These are phyloP conservation scores for Taphrina wiesneri DNA, from an alignment of 1,139 yeast species.

Conservation along the genomic window DNA sequence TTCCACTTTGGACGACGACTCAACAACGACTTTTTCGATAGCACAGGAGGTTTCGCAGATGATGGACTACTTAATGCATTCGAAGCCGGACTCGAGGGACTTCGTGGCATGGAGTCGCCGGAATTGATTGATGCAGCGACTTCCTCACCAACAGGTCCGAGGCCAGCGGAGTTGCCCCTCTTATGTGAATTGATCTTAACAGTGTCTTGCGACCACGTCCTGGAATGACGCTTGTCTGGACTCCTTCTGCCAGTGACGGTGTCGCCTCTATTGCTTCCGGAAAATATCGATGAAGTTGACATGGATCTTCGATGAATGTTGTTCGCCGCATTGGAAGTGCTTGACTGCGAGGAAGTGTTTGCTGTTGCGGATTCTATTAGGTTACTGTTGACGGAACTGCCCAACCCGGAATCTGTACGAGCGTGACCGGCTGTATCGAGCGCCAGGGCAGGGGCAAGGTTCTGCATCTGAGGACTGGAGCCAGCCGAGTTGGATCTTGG, in stretches of 20 bases:
- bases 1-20: slow-evolving; percentile 32
- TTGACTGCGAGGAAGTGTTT: neutral
- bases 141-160: slow-evolving; percentile 28
- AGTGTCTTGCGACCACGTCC: slow-evolving; percentile 33
- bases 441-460: neutral
- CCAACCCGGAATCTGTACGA: neutral
- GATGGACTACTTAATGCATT: slow-evolving; percentile 1
- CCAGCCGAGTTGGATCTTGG: neutral
- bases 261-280: neutral
- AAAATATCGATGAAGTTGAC: slow-evolving; percentile 21
- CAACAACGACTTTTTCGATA: slow-evolving; percentile 6
- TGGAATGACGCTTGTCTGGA: slow-evolving; percentile 26
- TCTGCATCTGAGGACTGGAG: neutral
- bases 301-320: slow-evolving; percentile 10
- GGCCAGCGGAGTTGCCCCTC: neutral
- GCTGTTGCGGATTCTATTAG: neutral
- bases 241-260: slow-evolving; percentile 6
- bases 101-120: slow-evolving; percentile 17
- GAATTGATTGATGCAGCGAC: slow-evolving; percentile 23
- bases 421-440: neutral
- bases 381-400: neutral
- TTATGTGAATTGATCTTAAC: slow-evolving; percentile 4
- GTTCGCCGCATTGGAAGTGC: neutral
- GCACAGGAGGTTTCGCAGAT: slow-evolving; percentile 5
- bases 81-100: slow-evolving; percentile 16